phyloP scores from a whole-genome alignment of 192 early-diverging fungal genomes.

The Coemansia sp. region DNA sequence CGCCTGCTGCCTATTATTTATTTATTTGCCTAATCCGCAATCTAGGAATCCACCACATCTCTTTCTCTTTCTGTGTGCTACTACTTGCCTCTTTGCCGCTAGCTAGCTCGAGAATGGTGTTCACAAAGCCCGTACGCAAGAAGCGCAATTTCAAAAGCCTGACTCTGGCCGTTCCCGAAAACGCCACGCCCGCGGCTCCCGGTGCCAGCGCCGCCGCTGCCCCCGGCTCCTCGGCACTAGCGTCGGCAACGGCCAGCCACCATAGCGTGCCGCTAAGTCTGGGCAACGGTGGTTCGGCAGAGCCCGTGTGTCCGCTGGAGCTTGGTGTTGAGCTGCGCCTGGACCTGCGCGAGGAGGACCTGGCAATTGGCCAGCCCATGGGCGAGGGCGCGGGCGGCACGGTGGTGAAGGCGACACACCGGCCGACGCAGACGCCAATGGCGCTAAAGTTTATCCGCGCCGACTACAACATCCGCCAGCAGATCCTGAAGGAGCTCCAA shows the following conservation, averaged over 20 bases:
- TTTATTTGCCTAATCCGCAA: background rate
- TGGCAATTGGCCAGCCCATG: conserved; percentile 75
- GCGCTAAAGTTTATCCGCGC: conserved; percentile 82
- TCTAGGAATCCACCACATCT: background rate
- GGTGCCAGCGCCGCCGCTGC: conserved; percentile 14
- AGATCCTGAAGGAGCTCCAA: conserved; percentile 93
- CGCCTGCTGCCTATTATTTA: no score
- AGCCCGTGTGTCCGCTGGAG: conserved; percentile 55
- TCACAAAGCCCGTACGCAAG: conserved; percentile 53
- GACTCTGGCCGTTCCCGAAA: conserved; percentile 39
- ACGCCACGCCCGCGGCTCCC: conserved; percentile 13
- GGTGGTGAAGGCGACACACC: conserved; percentile 83
- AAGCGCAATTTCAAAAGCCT: conserved; percentile 59
- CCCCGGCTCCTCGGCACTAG: background rate
- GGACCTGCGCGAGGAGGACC: conserved; percentile 82
- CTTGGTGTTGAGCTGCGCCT: conserved; percentile 74
- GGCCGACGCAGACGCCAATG: conserved; percentile 89
- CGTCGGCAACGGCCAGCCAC: conserved; percentile 9
- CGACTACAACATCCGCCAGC: conserved; percentile 75
- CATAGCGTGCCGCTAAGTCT: conserved; percentile 18
- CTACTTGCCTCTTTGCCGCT: background rate
- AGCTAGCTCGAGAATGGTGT: conserved; percentile 26
- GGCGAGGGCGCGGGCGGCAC: conserved; percentile 95
- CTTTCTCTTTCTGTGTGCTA: conserved; percentile 5
- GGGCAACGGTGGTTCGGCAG: conserved; percentile 11